These are phyloP conservation scores for Vitis amurensis DNA, from an alignment of 164 flowering plant species.

Conservation along the genomic window DNA sequence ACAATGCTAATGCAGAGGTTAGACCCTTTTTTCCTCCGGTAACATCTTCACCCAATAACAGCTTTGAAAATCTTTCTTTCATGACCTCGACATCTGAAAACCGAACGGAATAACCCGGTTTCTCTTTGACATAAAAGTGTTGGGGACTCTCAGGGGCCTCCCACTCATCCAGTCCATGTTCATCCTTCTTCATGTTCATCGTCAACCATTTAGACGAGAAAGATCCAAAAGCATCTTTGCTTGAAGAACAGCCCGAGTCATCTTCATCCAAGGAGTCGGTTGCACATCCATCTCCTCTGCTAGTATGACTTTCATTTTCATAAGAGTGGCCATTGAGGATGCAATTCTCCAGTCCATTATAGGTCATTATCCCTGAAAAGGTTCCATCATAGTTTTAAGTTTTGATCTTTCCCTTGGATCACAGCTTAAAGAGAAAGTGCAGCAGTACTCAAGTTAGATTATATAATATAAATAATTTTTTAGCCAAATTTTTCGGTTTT, in stretches of 20 bases:
- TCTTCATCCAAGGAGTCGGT: conserved; percentile 76
- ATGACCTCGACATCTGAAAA: conserved; percentile 66
- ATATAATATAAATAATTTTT: background rate
- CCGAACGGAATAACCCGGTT: conserved; percentile 30
- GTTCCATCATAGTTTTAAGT: background rate
- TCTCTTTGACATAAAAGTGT: conserved; percentile 38
- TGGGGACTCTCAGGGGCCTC: conserved; percentile 44
- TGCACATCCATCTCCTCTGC: conserved; percentile 60
- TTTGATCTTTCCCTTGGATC: background rate
- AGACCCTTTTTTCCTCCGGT: conserved; percentile 79
- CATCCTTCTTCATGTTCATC: conserved; percentile 49
- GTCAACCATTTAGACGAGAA: conserved; percentile 66
- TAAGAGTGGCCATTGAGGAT: conserved; percentile 52
- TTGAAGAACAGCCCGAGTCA: conserved; percentile 75
- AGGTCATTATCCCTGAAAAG: conserved; percentile 71
- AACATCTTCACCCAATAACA: conserved; percentile 84
- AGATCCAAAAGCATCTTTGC: conserved; percentile 78
- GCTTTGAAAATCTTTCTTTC: conserved; percentile 85
- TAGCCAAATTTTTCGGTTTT: background rate
- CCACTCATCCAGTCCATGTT: conserved; percentile 53
- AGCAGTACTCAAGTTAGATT: background rate
- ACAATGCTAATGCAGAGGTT: conserved; percentile 73
- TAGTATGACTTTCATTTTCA: conserved; percentile 66
- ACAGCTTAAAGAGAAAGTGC: background rate
- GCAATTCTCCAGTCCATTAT: conserved; percentile 86